Base-by-base conservation (phyloP, 139 green algal genomes). In the Chloropicon primus region DNA sequence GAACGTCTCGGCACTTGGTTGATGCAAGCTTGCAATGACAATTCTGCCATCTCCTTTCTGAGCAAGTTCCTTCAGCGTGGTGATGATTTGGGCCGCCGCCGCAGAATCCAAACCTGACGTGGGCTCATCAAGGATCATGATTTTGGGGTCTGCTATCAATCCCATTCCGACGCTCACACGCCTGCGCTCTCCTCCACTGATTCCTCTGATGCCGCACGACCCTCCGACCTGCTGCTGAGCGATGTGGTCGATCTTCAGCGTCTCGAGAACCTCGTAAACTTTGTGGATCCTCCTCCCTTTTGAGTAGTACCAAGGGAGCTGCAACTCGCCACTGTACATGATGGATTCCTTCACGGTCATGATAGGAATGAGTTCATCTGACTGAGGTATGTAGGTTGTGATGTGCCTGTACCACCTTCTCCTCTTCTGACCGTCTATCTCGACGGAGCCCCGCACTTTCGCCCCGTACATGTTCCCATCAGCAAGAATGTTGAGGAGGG, bases 121-220 rank as follows among this genome's bases (percentile, higher is more conserved):
- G 72, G 72, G 72, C 21, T 26, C 25, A 72, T 85, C 85, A 73
- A 86, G 53, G 22, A 87, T 62, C 53, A 86, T 71, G 25, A 88
- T 77, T 71, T 53, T 28, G 2, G 87, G 87, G 21, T 89, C 78
- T 0, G 79, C 89, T 1, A 93, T 84, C 23, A 95, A 81, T 84
- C 93, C 90, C 84, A 93, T 93, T n/a, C 71, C 78, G 27, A 86
- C 82, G 17, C 80, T 86, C 25, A 86, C 82, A 2, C 82, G 76
- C n/a, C 82, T 26, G 24, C 72, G 72, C 78, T 86, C 77, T 2
- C 82, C 82, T 1, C 82, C 82, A 1, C 80, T 86, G 10, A 86
- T 5, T 5, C 82, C 82, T 5, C 82, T 27, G 25, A 62, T 62
- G 10, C 41, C 41, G 41, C 41, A 62, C 41, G 41, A 62, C 5